These are phyloP conservation scores for Evansstolkia leycettana DNA, from an alignment of 495 filamentous ascomycete genomes.

Conservation along the genomic window DNA sequence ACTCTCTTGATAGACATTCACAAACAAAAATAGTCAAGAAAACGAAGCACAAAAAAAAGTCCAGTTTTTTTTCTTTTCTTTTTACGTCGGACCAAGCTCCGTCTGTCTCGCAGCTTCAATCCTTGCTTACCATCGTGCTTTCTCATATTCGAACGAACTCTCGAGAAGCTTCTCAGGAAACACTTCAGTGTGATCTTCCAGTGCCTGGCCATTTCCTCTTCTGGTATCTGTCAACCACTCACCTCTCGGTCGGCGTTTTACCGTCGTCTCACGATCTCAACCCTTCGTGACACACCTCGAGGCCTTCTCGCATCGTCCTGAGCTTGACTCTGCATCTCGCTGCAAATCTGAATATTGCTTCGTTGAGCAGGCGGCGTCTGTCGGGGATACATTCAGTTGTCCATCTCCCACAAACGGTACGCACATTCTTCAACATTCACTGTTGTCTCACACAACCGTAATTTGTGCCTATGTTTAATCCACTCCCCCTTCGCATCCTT, in stretches of 20 bases:
- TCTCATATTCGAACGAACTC: slow-evolving; percentile 3
- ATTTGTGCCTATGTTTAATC: too few relatives aligned
- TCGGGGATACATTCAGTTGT: slow-evolving; percentile 99
- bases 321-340: slow-evolving; percentile 6
- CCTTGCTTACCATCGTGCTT: background rate
- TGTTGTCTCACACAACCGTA: background rate
- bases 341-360: slow-evolving; percentile 3
- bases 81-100: background rate
- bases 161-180: slow-evolving; percentile 16
- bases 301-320: background rate
- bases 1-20: slow-evolving; percentile 11
- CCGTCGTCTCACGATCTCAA: too few relatives aligned
- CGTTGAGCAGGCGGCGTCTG: slow-evolving; percentile 15
- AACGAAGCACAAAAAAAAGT: slow-evolving; percentile 13
- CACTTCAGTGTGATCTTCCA: slow-evolving; percentile 36
- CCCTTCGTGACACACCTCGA: background rate
- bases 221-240: slow-evolving; percentile 2
- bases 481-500: too few relatives aligned
- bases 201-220: slow-evolving; percentile 5
- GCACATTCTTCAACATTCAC: slow-evolving; percentile 11
- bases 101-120: background rate
- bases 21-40: slow-evolving; percentile 26
- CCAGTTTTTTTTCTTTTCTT: too few relatives aligned
- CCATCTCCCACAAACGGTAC: slow-evolving; percentile 83
- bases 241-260: slow-evolving; percentile 4